Conservation (phyloP, 768 basidiomycete species). For the Boletellus sp. region DNA sequence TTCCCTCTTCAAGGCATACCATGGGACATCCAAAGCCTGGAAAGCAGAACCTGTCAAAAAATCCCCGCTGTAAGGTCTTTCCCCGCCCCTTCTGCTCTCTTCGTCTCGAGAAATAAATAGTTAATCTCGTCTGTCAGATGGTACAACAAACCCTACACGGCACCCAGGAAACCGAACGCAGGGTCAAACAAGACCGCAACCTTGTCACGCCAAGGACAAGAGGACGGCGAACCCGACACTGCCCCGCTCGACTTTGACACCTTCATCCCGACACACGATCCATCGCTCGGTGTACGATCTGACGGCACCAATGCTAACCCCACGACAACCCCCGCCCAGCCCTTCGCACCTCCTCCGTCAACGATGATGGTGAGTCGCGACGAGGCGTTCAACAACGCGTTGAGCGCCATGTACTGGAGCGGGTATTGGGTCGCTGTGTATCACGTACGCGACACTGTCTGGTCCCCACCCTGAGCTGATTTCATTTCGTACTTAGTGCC, state of each 20-base stretch:
- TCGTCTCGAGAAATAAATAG: background rate
- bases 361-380: slow-evolving; percentile 53
- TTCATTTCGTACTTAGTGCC: slow-evolving; percentile 29
- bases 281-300: slow-evolving; percentile 45
- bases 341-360: slow-evolving; percentile 30
- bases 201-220: background rate
- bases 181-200: background rate
- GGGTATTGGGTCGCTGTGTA: slow-evolving; percentile 89
- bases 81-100: background rate
- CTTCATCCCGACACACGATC: slow-evolving; percentile 67
- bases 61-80: slow-evolving; percentile 62
- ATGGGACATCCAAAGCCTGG: slow-evolving; percentile 69
- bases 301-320: slow-evolving; percentile 15
- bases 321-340: slow-evolving; percentile 8
- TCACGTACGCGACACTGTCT: slow-evolving; percentile 48
- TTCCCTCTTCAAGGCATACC: slow-evolving; percentile 42
- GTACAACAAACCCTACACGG: slow-evolving; percentile 60
- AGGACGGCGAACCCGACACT: slow-evolving; percentile 45
- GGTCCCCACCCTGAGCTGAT: background rate
- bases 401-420: slow-evolving; percentile 81
- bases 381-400: slow-evolving; percentile 71
- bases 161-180: slow-evolving; percentile 6
- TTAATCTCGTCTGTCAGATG: slow-evolving; percentile 44
- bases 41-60: slow-evolving; percentile 66
- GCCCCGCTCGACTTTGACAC: slow-evolving; percentile 66